Conservation (phyloP, 306 rosid genomes). For the Rubus idaeus region DNA sequence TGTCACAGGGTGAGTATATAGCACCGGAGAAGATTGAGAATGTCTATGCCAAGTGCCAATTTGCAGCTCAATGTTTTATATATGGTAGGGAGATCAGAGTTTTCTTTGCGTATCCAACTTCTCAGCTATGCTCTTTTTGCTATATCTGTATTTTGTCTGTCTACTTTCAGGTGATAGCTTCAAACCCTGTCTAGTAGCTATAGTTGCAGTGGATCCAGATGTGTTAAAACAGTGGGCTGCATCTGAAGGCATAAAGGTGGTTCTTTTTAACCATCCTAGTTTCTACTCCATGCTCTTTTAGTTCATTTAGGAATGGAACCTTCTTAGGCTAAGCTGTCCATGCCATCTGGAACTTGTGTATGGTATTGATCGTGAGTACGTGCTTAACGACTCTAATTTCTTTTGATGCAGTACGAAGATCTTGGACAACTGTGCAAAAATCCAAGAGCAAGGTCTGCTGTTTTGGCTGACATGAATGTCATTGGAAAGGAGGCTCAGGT, state of each 20-base stretch:
- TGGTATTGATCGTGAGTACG: not conserved
- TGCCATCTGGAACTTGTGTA: not conserved
- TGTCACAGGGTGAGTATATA: constrained; percentile 96
- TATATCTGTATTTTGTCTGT: not conserved
- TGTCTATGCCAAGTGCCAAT: constrained; percentile 64
- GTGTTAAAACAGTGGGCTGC: constrained; percentile 75
- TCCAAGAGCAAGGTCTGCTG: constrained; percentile 67
- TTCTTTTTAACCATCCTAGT: constrained; percentile 2
- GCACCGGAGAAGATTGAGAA: constrained; percentile 95
- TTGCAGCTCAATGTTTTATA: constrained; percentile 76
- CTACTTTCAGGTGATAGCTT: constrained; percentile 73
- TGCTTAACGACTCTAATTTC: constrained; percentile 7
- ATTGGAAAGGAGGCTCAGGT: constrained; percentile 79
- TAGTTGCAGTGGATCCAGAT: constrained; percentile 74
- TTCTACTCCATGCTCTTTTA: not conserved
- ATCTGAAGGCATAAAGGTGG: constrained; percentile 64
- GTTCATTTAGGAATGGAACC: not conserved
- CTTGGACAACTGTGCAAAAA: constrained; percentile 72
- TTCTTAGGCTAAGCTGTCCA: not conserved
- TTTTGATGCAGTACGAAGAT: constrained; percentile 53
- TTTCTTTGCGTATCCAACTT: not conserved
- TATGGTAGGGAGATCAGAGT: constrained; percentile 58
- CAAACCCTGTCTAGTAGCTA: constrained; percentile 69
- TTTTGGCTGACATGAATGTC: constrained; percentile 82
- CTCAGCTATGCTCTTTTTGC: not conserved